Percentiles rank a stretch among this genome's conserved stretches.
Evolutionary conservation across 805 yeast species (phyloP).

Genomic region (Maudiozyma pseudohumilis): DNA sequence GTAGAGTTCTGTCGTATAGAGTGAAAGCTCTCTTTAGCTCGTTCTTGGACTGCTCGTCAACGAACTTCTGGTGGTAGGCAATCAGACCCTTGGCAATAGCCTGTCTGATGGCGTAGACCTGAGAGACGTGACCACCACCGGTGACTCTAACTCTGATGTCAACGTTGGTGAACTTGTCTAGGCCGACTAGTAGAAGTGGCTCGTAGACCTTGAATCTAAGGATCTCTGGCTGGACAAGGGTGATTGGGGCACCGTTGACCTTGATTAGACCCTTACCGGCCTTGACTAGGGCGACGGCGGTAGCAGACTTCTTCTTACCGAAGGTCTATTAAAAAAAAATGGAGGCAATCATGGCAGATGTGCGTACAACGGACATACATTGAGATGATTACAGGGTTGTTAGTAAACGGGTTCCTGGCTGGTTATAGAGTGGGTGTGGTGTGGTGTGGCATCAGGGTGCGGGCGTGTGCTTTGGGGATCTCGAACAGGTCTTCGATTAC

Average conservation of each 20-base stretch:
- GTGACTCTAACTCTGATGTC: constrained; percentile 98
- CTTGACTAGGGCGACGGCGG: constrained; percentile 99
- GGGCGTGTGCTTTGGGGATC: not conserved
- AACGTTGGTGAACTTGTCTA: constrained; percentile 96
- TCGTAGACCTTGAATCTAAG: constrained; percentile 99
- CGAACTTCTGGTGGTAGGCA: constrained; percentile 99
- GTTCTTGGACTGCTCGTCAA: constrained; percentile 98
- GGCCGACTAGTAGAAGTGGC: constrained; percentile 96
- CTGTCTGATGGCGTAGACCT: constrained; percentile 99
- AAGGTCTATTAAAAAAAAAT: constrained; percentile 57
- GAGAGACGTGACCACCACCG: constrained; percentile 99
- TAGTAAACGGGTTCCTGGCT: not conserved
- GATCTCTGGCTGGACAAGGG: constrained; percentile 98
- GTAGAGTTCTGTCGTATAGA: constrained; percentile 97
- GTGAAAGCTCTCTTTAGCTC: constrained; percentile 97
- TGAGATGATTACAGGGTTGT: not conserved
- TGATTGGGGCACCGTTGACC: constrained; percentile 99
- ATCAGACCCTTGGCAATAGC: constrained; percentile 99
- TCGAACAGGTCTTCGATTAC: not conserved
- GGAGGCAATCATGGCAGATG: not conserved
- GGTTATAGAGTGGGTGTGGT: not conserved
- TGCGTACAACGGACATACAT: not conserved
- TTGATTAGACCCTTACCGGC: constrained; percentile 99
- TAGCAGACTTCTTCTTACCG: constrained; percentile 99
- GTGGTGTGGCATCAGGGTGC: not conserved